A percentile compares a stretch with the other conserved stretches of the same genome.
These are phyloP conservation scores for Leishmania turanica DNA, from an alignment of 208 protist species.

Conservation along the genomic window DNA sequence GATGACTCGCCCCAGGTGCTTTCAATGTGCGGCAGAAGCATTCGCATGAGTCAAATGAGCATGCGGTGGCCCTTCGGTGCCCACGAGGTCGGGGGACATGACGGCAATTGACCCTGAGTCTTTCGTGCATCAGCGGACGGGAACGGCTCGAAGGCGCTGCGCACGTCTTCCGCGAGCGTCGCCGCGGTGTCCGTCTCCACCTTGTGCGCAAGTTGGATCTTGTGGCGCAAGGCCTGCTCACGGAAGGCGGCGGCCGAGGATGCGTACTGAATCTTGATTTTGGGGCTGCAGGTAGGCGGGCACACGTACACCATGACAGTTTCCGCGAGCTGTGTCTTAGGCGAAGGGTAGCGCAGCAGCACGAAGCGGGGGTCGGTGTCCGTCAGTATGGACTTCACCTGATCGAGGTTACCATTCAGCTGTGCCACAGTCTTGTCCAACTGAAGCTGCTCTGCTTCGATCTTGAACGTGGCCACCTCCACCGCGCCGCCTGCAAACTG, in stretches of 20 bases:
- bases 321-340: constrained; percentile 20
- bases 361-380: constrained; percentile 41
- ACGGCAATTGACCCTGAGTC: constrained; percentile 1
- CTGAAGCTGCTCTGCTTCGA: constrained; percentile 31
- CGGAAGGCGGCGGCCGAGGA: constrained; percentile 72
- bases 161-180: constrained; percentile 49
- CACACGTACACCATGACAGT: constrained; percentile 80
- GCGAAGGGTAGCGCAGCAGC: constrained; percentile 34
- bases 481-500: constrained; percentile 37
- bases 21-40: neutral
- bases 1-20: too few species aligned
- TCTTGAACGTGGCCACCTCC: constrained; percentile 51
- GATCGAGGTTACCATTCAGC: constrained; percentile 19
- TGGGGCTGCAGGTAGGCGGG: constrained; percentile 54
- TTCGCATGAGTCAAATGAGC: constrained; percentile 40
- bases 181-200: constrained; percentile 49
- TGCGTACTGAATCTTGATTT: constrained; percentile 78
- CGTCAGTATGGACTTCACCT: constrained; percentile 35
- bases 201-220: constrained; percentile 49
- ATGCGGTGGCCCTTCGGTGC: constrained; percentile 54
- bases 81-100: constrained; percentile 21
- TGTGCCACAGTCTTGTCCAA: constrained; percentile 17
- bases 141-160: constrained; percentile 42
- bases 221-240: constrained; percentile 38
- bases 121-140: constrained; percentile 6